These are phyloP conservation scores for Tricholoma sp. DNA, from an alignment of 768 basidiomycete genomes.

Conservation along the genomic window DNA sequence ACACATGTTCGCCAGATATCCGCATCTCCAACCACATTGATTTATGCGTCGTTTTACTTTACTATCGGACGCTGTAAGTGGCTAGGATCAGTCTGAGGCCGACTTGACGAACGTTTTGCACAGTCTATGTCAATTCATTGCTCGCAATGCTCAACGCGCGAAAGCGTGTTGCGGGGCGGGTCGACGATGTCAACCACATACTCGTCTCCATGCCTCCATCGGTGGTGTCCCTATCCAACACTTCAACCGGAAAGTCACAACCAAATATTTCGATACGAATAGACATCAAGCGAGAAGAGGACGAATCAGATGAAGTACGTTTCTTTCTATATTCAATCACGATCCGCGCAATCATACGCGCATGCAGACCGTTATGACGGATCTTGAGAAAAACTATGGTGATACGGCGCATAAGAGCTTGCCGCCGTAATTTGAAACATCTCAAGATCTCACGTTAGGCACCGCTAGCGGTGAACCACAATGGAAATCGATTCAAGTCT, in stretches of 20 bases:
- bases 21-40: conserved; percentile 20
- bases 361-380: not conserved
- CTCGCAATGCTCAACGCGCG: conserved; percentile 21
- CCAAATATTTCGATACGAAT: conserved; percentile 31
- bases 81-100: not conserved
- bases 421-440: too few species aligned
- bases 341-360: not conserved
- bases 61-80: conserved; percentile 28
- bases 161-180: conserved; percentile 5
- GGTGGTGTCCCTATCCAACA: not conserved
- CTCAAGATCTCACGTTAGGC: too few species aligned
- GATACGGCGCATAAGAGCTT: too few species aligned
- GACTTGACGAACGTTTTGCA: not conserved
- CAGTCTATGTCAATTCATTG: conserved; percentile 26
- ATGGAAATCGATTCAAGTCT: too few species aligned
- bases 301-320: not conserved
- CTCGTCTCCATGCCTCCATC: conserved; percentile 10
- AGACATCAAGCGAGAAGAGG: conserved; percentile 20
- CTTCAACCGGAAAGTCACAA: conserved; percentile 3
- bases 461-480: too few species aligned
- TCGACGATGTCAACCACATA: conserved; percentile 12
- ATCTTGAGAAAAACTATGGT: not conserved
- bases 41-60: conserved; percentile 30
- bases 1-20: conserved; percentile 16
- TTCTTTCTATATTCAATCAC: not conserved